A percentile compares a stretch with the other conserved stretches of the same genome.
These are phyloP conservation scores for Crepidotus sp. DNA, from an alignment of 1,284 basidiomycete genomes.

Conservation along the genomic window DNA sequence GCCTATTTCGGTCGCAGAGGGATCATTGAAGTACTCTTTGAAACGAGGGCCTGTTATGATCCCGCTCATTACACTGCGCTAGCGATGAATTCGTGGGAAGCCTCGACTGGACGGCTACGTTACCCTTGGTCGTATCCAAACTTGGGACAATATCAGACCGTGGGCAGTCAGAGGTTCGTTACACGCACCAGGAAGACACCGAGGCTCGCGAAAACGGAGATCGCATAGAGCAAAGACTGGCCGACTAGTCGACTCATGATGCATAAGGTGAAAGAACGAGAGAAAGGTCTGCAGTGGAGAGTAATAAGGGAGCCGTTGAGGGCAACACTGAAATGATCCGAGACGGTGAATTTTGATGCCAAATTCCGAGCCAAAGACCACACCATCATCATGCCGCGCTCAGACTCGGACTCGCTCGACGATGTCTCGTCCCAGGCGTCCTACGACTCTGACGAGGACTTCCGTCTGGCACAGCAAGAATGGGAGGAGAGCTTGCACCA, in stretches of 20 bases:
- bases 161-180: constrained; percentile 16
- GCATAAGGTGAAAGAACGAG: constrained; percentile 21
- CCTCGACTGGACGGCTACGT: constrained; percentile 16
- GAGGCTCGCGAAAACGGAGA: constrained; percentile 78
- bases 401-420: constrained; percentile 33
- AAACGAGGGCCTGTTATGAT: constrained; percentile 94
- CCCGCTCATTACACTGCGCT: constrained; percentile 73
- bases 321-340: no score
- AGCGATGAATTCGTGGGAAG: constrained; percentile 3
- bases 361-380: no score
- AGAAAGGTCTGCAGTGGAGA: constrained; percentile 1
- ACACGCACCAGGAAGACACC: constrained; percentile 77
- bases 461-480: constrained; percentile 74
- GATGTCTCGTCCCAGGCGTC: constrained; percentile 40
- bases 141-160: constrained; percentile 29
- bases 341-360: no score
- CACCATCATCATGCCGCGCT: constrained; percentile 13
- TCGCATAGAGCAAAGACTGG: constrained; percentile 71
- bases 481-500: constrained; percentile 88
- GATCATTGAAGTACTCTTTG: constrained; percentile 73
- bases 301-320: no score
- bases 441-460: constrained; percentile 64
- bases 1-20: constrained; percentile 58
- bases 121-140: constrained; percentile 95
- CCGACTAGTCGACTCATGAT: constrained; percentile 56